Percentiles rank a stretch among this genome's conserved stretches.
Evolutionary conservation across 805 yeast genomes (phyloP).

Genomic region (Suhomyces xylopsoci): DNA sequence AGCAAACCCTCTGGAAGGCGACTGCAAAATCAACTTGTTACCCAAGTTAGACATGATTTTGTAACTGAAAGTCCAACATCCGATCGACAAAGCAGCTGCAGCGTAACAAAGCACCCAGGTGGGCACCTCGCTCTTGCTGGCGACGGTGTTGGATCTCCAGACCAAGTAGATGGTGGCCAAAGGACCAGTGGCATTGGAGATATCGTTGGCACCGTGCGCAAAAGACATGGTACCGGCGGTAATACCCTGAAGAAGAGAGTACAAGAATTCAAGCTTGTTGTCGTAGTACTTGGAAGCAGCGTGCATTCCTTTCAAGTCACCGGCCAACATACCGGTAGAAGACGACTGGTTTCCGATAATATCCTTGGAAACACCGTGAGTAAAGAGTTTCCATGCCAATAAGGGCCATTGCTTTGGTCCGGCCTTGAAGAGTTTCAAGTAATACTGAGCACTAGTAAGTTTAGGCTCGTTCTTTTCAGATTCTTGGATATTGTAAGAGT

Average conservation of each 20-base stretch:
- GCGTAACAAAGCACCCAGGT: constrained; percentile 69
- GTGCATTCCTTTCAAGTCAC: constrained; percentile 51
- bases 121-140: constrained; percentile 56
- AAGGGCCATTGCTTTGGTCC: constrained; percentile 56
- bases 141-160: constrained; percentile 52
- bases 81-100: constrained; percentile 64
- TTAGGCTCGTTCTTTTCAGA: constrained; percentile 16
- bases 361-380: constrained; percentile 66
- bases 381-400: constrained; percentile 45
- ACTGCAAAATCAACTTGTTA: constrained; percentile 68
- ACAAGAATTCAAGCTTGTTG: constrained; percentile 65
- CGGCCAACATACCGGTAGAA: constrained; percentile 39
- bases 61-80: constrained; percentile 71
- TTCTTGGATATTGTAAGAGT: constrained; percentile 8
- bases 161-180: constrained; percentile 60
- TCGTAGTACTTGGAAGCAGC: constrained; percentile 61
- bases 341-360: constrained; percentile 49
- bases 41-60: constrained; percentile 68
- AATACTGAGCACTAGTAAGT: constrained; percentile 36
- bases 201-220: constrained; percentile 81
- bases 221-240: constrained; percentile 80
- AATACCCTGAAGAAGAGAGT: constrained; percentile 63
- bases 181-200: constrained; percentile 77
- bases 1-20: constrained; percentile 75
- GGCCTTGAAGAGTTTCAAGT: constrained; percentile 39